A percentile compares a stretch with the other conserved stretches of the same genome.
These are phyloP conservation scores for Pseudoneurospora amorphoporcata DNA, from an alignment of 495 filamentous ascomycete genomes.

Conservation along the genomic window DNA sequence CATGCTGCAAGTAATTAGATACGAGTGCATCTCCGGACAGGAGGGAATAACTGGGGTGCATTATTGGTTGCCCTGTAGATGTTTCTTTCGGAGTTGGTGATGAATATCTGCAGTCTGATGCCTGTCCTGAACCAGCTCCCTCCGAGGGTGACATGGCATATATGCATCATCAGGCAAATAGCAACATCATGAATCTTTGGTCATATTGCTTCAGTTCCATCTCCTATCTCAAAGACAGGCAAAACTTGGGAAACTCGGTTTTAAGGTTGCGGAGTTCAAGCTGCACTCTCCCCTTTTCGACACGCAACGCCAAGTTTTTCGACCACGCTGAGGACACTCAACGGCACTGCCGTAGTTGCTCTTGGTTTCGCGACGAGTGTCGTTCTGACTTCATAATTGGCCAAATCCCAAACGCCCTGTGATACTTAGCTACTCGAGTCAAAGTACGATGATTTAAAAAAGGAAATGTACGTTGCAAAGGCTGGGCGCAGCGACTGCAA, in stretches of 20 bases:
- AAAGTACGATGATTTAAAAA: background rate
- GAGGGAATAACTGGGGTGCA: background rate
- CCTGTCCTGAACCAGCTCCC: background rate
- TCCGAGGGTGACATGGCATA: background rate
- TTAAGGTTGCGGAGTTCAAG: background rate
- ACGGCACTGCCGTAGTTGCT: background rate
- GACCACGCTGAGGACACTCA: background rate
- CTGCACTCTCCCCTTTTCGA: background rate
- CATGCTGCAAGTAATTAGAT: background rate
- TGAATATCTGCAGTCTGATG: background rate
- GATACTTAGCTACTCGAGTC: fast-evolving
- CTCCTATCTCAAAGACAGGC: background rate
- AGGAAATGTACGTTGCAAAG: background rate
- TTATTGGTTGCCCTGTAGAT: background rate
- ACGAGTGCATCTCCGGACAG: background rate
- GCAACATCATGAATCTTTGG: no score
- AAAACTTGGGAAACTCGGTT: background rate
- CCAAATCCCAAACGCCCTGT: background rate
- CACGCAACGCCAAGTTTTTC: background rate
- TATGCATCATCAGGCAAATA: background rate
- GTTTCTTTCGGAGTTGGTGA: background rate
- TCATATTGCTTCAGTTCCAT: no score
- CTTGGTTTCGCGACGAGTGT: background rate
- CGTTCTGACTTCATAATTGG: background rate
- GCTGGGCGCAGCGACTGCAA: background rate